Evolutionary conservation across 2,329 filamentous ascomycete genomes (phyloP).

Genomic region (Dissoconium aciculare): DNA sequence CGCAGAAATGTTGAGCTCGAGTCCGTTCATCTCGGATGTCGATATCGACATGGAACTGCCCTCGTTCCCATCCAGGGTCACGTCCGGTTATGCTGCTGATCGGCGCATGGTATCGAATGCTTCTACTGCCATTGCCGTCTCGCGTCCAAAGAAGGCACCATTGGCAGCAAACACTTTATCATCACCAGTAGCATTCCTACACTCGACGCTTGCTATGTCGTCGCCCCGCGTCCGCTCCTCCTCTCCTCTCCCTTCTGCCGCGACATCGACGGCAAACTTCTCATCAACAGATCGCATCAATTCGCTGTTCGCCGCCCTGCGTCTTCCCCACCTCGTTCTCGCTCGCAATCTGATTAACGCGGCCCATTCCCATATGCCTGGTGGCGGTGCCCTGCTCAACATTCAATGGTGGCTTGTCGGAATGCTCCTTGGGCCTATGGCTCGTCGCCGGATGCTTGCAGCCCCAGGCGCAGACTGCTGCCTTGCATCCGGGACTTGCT

Average conservation of each 20-base stretch:
- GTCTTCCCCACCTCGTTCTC: constrained; percentile 16
- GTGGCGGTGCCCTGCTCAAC: constrained; percentile 14
- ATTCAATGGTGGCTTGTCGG: constrained; percentile 25
- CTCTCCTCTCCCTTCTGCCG: not conserved
- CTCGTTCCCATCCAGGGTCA: too few species aligned
- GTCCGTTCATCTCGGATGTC: constrained; percentile 5
- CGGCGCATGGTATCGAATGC: not conserved
- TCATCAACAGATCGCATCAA: constrained; percentile 15
- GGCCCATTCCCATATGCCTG: constrained; percentile 16
- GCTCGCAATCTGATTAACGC: constrained; percentile 19
- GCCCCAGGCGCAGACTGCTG: not conserved
- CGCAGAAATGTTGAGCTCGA: too few species aligned
- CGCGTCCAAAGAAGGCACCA: too few species aligned
- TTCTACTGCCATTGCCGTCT: constrained; percentile 2
- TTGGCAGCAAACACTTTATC: too few species aligned
- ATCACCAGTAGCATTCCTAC: too few species aligned
- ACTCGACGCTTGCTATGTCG: too few species aligned
- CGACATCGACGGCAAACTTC: not conserved
- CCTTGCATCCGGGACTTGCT: not conserved
- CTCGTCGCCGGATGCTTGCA: constrained; percentile 19
- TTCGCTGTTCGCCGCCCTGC: constrained; percentile 17
- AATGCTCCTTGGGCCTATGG: constrained; percentile 23
- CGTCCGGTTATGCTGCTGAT: too few species aligned
- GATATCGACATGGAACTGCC: constrained; percentile 1
- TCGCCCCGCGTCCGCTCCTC: constrained; percentile 2